Base-by-base conservation (phyloP, 2,329 filamentous ascomycete genomes). In the Corniculantispora saksenae region DNA sequence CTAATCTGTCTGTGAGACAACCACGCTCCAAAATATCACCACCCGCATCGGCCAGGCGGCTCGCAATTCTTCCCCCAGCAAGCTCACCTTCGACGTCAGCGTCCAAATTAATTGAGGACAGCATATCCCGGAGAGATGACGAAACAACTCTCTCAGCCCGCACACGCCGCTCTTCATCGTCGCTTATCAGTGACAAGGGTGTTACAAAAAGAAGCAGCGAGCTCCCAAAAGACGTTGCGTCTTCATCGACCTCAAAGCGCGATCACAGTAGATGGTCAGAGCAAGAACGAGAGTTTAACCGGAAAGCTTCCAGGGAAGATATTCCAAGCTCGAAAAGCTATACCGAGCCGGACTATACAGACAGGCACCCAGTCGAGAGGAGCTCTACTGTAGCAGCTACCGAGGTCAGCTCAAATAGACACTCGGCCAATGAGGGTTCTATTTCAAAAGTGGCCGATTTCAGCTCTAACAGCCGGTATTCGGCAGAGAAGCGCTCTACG, bases 141-240 rank as follows among this genome's bases (percentile, higher is more conserved):
- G 38, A 32, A 5, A 21, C 48, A 19, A 35, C 27, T 23, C 12
- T 47, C 21, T 55, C 63, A 29, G 35, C 25, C 27, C 38, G 35
- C n/a, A 56, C 53, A 4, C 29, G 17, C 17, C 12, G 13, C 17
- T 57, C 53, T 29, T 57, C 40, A 10, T 35, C 50, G 15, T 48
- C 43, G 12, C 21, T 7, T 17, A 35, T 8, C 2, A 25, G 21
- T 21, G n/a, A 13, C 17, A 40, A 15, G 3, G 38, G n/a, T n/a
- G n/a, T 43, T 4, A 27, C 51, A 25, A 35, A 38, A 38, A 40
- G 29, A 17, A 50, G 27, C 29, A 27, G 35, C 40, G 60, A 47
- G 1, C 12, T 27, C 25, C 8, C 50, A 19, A 55, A n/a, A 74
- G 70, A 63, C 67, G 70, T 32, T 12, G 64, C 72, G 17, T 72